These are phyloP conservation scores for Stagonosporopsis chrysanthemi DNA, from an alignment of 2,329 filamentous ascomycete genomes.

Conservation along the genomic window DNA sequence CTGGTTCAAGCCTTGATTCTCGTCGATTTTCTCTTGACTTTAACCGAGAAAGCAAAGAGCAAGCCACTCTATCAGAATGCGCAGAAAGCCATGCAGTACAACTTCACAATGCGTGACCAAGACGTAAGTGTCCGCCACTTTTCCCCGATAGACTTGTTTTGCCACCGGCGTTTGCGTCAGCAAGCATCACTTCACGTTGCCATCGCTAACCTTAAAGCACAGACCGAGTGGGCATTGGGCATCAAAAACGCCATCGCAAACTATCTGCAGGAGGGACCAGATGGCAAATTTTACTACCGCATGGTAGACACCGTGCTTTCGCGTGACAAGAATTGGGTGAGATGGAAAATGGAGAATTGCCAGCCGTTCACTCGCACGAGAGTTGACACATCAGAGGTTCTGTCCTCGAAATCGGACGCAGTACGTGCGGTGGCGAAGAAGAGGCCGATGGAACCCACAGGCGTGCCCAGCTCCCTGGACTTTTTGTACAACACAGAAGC, in stretches of 20 bases:
- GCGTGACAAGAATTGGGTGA: constrained; percentile 97
- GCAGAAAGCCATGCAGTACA: constrained; percentile 89
- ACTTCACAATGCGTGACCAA: constrained; percentile 78
- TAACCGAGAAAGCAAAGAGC: constrained; percentile 82
- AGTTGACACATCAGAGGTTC: constrained; percentile 72
- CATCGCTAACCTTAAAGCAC: constrained; percentile 47
- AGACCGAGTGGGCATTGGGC: constrained; percentile 83
- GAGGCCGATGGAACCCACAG: constrained; percentile 64
- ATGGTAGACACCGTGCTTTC: constrained; percentile 97
- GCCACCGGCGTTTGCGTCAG: constrained; percentile 12
- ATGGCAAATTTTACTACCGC: constrained; percentile 92
- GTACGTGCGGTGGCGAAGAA: constrained; percentile 74
- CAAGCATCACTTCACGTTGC: constrained; percentile 29
- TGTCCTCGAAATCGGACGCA: constrained; percentile 71
- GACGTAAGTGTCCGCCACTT: constrained; percentile 67
- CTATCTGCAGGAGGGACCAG: constrained; percentile 80
- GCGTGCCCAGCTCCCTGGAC: constrained; percentile 49
- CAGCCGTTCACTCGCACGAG: constrained; percentile 81
- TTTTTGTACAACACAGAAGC: constrained; percentile 76
- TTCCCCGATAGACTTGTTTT: constrained; percentile 26
- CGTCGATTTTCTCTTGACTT: constrained; percentile 91
- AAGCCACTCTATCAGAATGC: constrained; percentile 73
- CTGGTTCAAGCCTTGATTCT: constrained; percentile 94
- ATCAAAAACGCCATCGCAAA: constrained; percentile 81
- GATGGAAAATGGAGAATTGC: constrained; percentile 96